Conservation (phyloP, 768 basidiomycete species). For the Hydnum rufescens region DNA sequence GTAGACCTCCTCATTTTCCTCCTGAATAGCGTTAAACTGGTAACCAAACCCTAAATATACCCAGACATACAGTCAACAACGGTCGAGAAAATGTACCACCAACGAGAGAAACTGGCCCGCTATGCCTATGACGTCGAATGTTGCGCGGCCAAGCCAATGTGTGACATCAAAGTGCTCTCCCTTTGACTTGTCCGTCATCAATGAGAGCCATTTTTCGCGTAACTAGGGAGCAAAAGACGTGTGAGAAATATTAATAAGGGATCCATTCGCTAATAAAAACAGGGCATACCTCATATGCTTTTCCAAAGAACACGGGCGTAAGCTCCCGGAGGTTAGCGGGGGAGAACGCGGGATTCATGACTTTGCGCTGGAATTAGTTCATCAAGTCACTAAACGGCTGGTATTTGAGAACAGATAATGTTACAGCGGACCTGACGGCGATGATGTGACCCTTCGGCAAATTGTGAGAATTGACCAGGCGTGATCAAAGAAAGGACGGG, state of each 20-base stretch:
- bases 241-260: conserved; percentile 1
- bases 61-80: background rate
- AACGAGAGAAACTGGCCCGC: conserved; percentile 24
- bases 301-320: conserved; percentile 37
- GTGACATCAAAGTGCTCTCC: conserved; percentile 31
- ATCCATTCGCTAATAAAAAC: conserved; percentile 9
- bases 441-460: conserved; percentile 37
- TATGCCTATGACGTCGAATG: conserved; percentile 59
- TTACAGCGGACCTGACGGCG: conserved; percentile 34
- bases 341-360: conserved; percentile 34
- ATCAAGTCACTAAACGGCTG: conserved; percentile 24
- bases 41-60: conserved; percentile 53
- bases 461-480: background rate
- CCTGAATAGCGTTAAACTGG: conserved; percentile 62
- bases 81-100: background rate
- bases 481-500: background rate
- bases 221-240: conserved; percentile 20
- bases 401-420: conserved; percentile 14
- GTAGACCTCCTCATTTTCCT: conserved; percentile 62
- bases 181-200: conserved; percentile 9
- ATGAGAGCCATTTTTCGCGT: conserved; percentile 25
- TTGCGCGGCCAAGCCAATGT: conserved; percentile 43
- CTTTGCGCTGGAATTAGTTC: conserved; percentile 22
- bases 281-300: conserved; percentile 29
- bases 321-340: conserved; percentile 29